Evolutionary conservation across 1,139 yeast genomes (phyloP).

Genomic region (Dujonia santamariae): DNA sequence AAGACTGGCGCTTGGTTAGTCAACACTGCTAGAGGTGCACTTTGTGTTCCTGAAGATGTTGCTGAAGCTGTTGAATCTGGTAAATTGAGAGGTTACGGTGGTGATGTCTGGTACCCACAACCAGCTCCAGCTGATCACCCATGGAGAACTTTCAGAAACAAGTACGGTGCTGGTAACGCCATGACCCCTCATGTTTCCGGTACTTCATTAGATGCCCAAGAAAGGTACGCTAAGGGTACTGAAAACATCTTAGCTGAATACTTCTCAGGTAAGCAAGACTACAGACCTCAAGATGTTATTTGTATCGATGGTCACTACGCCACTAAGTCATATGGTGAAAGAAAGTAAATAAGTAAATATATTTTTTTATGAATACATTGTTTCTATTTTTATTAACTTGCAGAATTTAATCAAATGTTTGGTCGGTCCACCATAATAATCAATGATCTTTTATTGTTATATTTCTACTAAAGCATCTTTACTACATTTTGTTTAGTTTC

Average conservation of each 20-base stretch:
- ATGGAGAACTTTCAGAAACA: constrained; percentile 69
- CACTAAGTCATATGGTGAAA: constrained; percentile 67
- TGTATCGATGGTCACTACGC: constrained; percentile 71
- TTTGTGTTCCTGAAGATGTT: constrained; percentile 68
- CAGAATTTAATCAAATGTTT: neutral
- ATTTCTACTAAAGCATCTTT: too few relatives aligned
- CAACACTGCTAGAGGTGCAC: constrained; percentile 85
- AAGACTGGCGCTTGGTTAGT: constrained; percentile 76
- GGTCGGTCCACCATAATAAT: neutral
- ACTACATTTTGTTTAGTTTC: too few relatives aligned
- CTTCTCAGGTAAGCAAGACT: constrained; percentile 60
- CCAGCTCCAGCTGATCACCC: constrained; percentile 78
- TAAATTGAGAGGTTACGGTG: constrained; percentile 75
- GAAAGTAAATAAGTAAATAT: constrained; percentile 21
- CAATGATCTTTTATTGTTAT: too few relatives aligned
- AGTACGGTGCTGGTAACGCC: constrained; percentile 74
- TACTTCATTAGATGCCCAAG: constrained; percentile 77
- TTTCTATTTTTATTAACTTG: neutral
- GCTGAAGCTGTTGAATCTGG: constrained; percentile 72
- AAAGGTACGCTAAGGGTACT: constrained; percentile 68
- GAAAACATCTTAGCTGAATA: constrained; percentile 61
- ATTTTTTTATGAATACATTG: neutral
- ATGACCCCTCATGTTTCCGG: constrained; percentile 87
- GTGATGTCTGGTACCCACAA: constrained; percentile 82
- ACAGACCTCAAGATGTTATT: constrained; percentile 72